Evolutionary conservation across 1,284 basidiomycete species (phyloP).

Genomic region (Trichosporon faecale): DNA sequence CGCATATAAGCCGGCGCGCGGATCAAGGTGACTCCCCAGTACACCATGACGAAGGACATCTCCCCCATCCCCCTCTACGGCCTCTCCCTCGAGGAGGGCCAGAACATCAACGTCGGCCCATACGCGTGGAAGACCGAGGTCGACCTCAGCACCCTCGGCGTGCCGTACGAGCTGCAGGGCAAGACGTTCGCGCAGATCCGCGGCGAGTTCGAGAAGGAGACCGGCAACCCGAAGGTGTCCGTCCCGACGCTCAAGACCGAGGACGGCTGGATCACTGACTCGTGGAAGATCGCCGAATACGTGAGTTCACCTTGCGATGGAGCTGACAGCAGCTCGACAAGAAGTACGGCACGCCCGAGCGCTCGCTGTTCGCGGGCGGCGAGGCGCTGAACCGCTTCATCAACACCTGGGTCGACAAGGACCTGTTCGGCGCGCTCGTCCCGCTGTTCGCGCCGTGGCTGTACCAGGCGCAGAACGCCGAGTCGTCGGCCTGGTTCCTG

Average conservation of each 20-base stretch:
- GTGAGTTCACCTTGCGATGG: conserved; percentile 21
- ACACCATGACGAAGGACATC: conserved; percentile 12
- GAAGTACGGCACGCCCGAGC: conserved; percentile 28
- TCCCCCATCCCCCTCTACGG: conserved; percentile 12
- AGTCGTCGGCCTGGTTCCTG: conserved; percentile 27
- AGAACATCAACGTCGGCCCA: conserved; percentile 23
- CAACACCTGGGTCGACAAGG: conserved; percentile 31
- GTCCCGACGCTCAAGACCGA: conserved; percentile 34
- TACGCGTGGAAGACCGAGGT: conserved; percentile 24
- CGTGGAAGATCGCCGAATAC: conserved; percentile 37
- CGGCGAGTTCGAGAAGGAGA: conserved; percentile 28
- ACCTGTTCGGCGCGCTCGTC: conserved; percentile 26
- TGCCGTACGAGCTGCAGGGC: conserved; percentile 19
- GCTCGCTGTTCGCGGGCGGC: conserved; percentile 31
- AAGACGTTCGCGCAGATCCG: conserved; percentile 35
- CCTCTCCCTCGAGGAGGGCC: conserved; percentile 16
- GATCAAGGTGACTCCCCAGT: background rate
- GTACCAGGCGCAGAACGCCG: conserved; percentile 15
- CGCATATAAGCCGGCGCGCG: background rate
- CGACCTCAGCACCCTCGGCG: conserved; percentile 30
- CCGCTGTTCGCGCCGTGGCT: conserved; percentile 25
- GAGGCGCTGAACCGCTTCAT: conserved; percentile 33
- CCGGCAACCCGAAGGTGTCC: conserved; percentile 37
- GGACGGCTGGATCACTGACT: conserved; percentile 36
- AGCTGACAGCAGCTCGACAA: conserved; percentile 31